Evolutionary conservation across 768 basidiomycete species (phyloP).

Genomic region (Mycena epipterygia): DNA sequence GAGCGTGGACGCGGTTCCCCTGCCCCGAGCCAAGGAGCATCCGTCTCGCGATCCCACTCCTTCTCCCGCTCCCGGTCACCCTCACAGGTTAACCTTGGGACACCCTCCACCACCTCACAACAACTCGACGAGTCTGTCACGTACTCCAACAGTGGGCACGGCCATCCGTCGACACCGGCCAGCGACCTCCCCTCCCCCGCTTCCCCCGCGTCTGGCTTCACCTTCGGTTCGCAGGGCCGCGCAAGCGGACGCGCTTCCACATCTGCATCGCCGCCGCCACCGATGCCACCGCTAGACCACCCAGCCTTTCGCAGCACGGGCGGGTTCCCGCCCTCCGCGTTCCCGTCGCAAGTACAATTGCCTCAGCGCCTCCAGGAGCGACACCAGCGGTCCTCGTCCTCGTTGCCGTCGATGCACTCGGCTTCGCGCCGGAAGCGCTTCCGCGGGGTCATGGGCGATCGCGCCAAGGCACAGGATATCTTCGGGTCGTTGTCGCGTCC

Average conservation of each 20-base stretch:
- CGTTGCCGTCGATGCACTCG: constrained; percentile 33
- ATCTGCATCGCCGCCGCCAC: constrained; percentile 21
- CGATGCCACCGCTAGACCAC: constrained; percentile 31
- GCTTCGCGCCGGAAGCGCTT: constrained; percentile 22
- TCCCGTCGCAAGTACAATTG: constrained; percentile 10
- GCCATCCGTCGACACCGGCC: constrained; percentile 6
- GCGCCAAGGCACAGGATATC: constrained; percentile 30
- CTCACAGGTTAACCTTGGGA: constrained; percentile 22
- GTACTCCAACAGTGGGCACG: constrained; percentile 28
- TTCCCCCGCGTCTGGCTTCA: constrained; percentile 29
- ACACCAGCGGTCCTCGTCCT: constrained; percentile 24
- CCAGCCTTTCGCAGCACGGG: constrained; percentile 17
- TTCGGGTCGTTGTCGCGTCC: constrained; percentile 25
- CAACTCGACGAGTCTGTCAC: constrained; percentile 25
- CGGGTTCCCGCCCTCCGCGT: not conserved
- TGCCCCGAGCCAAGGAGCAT: constrained; percentile 23
- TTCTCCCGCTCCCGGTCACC: constrained; percentile 21
- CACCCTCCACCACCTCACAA: constrained; percentile 26
- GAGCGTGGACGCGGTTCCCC: constrained; percentile 28
- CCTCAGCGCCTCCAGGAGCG: constrained; percentile 5
- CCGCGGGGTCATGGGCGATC: not conserved
- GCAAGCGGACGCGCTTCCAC: not conserved
- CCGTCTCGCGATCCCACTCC: constrained; percentile 23
- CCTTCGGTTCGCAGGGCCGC: constrained; percentile 31
- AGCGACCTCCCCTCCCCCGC: constrained; percentile 27